Evolutionary conservation across 1,139 yeast species (phyloP).

Genomic region (Debaryomycetaceae sp.): DNA sequence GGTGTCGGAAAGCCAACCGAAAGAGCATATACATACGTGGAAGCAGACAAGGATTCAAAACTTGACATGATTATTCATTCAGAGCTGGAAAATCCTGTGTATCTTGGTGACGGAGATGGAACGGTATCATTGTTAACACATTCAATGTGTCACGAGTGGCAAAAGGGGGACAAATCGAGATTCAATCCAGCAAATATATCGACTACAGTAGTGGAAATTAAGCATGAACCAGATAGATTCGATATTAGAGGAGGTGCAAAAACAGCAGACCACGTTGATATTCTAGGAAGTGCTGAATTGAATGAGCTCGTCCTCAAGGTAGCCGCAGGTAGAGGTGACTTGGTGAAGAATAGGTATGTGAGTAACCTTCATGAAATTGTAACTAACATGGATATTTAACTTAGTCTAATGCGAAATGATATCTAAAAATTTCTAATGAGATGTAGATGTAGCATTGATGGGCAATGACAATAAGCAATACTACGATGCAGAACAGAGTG

Average conservation of each 20-base stretch:
- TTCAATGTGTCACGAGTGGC: constrained; percentile 80
- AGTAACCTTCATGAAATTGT: constrained; percentile 65
- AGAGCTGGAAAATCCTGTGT: constrained; percentile 57
- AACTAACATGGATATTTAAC: constrained; percentile 35
- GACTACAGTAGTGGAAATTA: constrained; percentile 83
- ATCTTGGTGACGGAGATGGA: constrained; percentile 92
- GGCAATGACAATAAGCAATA: constrained; percentile 2
- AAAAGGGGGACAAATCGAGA: constrained; percentile 54
- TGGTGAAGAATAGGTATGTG: constrained; percentile 55
- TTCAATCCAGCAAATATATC: constrained; percentile 76
- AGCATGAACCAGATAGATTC: constrained; percentile 88
- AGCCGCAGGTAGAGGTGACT: constrained; percentile 74
- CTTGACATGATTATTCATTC: constrained; percentile 68
- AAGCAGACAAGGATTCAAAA: constrained; percentile 52
- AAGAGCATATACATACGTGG: constrained; percentile 77
- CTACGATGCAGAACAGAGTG: constrained; percentile 4
- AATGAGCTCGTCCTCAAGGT: constrained; percentile 81
- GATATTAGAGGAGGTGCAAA: constrained; percentile 97
- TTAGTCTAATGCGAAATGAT: constrained; percentile 3
- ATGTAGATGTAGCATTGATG: constrained; percentile 1
- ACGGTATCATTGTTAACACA: constrained; percentile 87
- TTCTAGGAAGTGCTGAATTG: constrained; percentile 86
- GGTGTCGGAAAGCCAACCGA: constrained; percentile 97
- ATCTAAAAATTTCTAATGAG: neutral
- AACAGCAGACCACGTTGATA: constrained; percentile 97